Evolutionary conservation across 2,329 filamentous ascomycete species (phyloP).

Genomic region (Claviceps sp.): DNA sequence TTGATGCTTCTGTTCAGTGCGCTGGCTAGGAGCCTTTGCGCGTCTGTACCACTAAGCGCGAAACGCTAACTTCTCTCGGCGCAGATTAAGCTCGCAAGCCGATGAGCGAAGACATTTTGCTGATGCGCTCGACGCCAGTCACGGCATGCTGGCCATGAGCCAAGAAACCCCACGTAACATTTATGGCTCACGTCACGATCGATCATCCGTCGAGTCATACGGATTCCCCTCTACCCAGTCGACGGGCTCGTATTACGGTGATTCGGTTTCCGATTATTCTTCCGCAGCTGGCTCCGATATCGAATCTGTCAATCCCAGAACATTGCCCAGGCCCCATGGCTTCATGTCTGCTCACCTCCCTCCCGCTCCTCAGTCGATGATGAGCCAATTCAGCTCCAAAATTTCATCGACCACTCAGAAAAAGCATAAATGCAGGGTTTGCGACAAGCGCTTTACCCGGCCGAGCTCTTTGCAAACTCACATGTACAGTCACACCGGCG

Average conservation of each 20-base stretch:
- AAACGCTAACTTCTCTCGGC: neutral
- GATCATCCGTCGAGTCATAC: constrained; percentile 74
- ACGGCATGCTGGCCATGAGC: constrained; percentile 91
- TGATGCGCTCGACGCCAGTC: constrained; percentile 82
- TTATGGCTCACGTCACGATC: constrained; percentile 56
- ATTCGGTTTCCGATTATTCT: constrained; percentile 86
- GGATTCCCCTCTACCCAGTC: constrained; percentile 80
- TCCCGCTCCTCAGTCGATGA: constrained; percentile 89
- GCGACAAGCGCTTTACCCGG: constrained; percentile 91
- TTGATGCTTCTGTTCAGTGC: neutral
- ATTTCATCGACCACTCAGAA: constrained; percentile 92
- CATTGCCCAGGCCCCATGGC: constrained; percentile 66
- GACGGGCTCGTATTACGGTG: constrained; percentile 70
- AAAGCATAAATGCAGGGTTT: constrained; percentile 99
- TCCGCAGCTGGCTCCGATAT: constrained; percentile 70
- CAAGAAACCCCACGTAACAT: constrained; percentile 88
- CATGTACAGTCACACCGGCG: constrained; percentile 97
- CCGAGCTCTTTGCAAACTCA: constrained; percentile 92
- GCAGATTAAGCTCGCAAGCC: constrained; percentile 32
- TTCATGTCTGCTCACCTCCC: constrained; percentile 49
- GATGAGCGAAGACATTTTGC: constrained; percentile 59
- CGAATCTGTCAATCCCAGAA: constrained; percentile 65
- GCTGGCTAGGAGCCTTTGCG: too few species aligned
- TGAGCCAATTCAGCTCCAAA: constrained; percentile 96
- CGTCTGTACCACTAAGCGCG: neutral